phyloP scores from a whole-genome alignment of 164 flowering plant species.

The Sedum album region DNA sequence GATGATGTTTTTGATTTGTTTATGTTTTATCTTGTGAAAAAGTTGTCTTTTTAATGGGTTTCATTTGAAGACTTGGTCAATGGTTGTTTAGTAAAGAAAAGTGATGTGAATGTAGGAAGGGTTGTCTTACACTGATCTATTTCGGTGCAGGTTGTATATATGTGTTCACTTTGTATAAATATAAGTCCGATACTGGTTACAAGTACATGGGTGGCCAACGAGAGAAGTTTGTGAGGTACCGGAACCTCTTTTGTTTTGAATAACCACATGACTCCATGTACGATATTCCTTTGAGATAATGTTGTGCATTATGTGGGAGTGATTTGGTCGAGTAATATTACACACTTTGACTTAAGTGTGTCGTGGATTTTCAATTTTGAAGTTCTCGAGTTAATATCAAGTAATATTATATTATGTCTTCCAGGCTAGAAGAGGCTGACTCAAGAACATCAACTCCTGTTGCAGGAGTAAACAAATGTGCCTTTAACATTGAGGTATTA shows the following conservation, averaged over 20 bases:
- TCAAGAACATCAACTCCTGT: slow-evolving; percentile 63
- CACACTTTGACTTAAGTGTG: neutral
- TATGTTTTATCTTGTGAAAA: no score
- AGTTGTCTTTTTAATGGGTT: no score
- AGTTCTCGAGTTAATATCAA: slow-evolving; percentile 9
- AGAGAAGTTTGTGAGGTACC: slow-evolving; percentile 66
- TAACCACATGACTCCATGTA: neutral
- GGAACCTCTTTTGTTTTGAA: neutral
- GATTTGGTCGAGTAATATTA: no score
- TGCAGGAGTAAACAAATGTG: slow-evolving; percentile 49
- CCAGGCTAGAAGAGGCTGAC: slow-evolving; percentile 81
- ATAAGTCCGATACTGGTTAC: slow-evolving; percentile 45
- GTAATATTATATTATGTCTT: slow-evolving; percentile 7
- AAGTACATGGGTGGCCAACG: slow-evolving; percentile 43
- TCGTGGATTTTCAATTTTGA: neutral
- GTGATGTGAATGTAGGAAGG: no score
- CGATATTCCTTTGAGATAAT: no score
- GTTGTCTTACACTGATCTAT: neutral
- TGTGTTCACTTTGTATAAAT: slow-evolving; percentile 13
- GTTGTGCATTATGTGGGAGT: no score
- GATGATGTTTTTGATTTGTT: neutral
- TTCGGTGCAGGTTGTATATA: slow-evolving; percentile 24
- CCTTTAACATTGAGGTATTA: slow-evolving; percentile 53
- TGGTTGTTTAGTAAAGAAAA: neutral
- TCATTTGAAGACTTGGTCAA: neutral